Evolutionary conservation across 2,329 filamentous ascomycete species (phyloP), one percentile per base, ranked within the genome.

Genomic region (Colletotrichum spaethianum): DNA sequence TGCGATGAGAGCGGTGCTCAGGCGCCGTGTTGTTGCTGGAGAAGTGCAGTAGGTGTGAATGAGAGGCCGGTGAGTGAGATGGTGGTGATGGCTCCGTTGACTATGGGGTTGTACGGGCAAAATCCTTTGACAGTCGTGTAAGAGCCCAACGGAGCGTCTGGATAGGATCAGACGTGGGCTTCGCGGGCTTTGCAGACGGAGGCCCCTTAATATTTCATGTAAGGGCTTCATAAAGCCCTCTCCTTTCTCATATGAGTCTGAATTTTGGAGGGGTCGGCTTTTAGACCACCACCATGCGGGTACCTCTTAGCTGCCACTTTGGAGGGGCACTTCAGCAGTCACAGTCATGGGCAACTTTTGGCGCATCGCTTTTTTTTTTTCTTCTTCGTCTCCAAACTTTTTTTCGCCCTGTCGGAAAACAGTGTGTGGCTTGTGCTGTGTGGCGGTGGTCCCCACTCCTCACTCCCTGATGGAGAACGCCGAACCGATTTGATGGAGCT

Each of bases 391-490:
- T 31, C 20, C 31, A 20, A 40, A 44, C 26, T 44, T 33, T 67
- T 67, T 61, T 59, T 26, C 12, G 9, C 50, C 48, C 38, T 53
- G 52, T 38, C 23, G 26, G 16, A 48, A 57, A 59, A 40, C 26
- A 42, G 14, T 3, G 12, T 55, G 69, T 72, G 69, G 69, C 69
- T 69, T 46, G 18, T 28, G 26, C 26, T 3, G 8, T 72, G 69
- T 63, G 65, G 65, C 57, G 59, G 26, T 28, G 18, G 16, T 33
- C 33, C 28, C 11, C 16, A 44, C 4, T 33, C 44, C 11, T 40
- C 50, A 57, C 52, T 20, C 44, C 2, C 1, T 4, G 14, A 60
- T 55, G 55, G 52, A 75, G 78, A 75, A 57, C 26, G 44, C 65
- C 48, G 63, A 67, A 62, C 57, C 69, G 18, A 44, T 53, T 40